Evolutionary conservation across 495 filamentous ascomycete species (phyloP), one percentile per base, ranked within the genome.

Genomic region (Neurospora sp.): DNA sequence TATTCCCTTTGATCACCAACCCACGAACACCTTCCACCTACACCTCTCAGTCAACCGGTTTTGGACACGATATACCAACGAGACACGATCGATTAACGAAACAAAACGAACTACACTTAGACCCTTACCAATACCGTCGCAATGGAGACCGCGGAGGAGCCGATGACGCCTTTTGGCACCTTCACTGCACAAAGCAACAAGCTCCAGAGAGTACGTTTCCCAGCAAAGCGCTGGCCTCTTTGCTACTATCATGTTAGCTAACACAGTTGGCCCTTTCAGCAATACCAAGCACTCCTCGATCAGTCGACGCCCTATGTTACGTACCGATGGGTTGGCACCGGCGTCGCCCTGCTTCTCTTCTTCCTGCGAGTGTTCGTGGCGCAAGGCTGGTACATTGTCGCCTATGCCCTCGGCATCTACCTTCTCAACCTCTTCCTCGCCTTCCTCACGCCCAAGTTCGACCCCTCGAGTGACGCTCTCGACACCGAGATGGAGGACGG

Each of bases 361-460:
- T 93, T 94, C 80, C 78, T 95, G 73, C 90, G 96, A 76, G 94
- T 99, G 76, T 84, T 99, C 76, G 71, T 96, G 22, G 92, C 94
- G 69, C 94, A 97, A 85, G 96, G 96, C 79, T 99, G 96, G 96
- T 99, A 99, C 78, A 98, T 99, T 72, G 96, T 99, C 74, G 94
- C 93, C 76, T 99, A 99, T 84, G 95, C 96, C 37, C 90, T 99
- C 71, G 96, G 96, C 73, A 99, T 99, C 87, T 99, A 98, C 86
- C 93, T 99, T 65, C 91, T 99, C 71, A 99, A 99, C 85, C 90
- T 98, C 71, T 99, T 99, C 90, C 93, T 99, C 80, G 96, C 96
- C 74, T 99, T 99, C 87, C 88, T 99, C 20, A 92, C 94, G 77
- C 96, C 96, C 73, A 99, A 99, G 86, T 98, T 99, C 88, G 96